A percentile compares a stretch with the other conserved stretches of the same genome.
Conservation (phyloP, 2,329 filamentous ascomycete genomes). For the Fusarium nanum region DNA sequence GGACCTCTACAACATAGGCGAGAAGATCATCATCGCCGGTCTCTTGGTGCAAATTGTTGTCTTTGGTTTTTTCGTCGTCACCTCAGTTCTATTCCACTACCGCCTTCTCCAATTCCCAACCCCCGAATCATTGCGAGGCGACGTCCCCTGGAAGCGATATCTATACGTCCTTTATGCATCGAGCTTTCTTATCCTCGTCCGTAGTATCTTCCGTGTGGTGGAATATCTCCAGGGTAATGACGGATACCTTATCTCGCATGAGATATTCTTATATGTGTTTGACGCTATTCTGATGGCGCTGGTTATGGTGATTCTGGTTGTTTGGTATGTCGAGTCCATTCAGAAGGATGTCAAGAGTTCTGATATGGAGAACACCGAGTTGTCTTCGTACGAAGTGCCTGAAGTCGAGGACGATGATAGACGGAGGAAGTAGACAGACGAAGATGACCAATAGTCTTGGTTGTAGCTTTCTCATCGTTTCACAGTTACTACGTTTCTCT, state of each 20-base stretch:
- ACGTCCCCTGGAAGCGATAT: slow-evolving; percentile 3
- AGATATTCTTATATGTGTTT: slow-evolving; percentile 11
- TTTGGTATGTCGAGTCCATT: slow-evolving; percentile 14
- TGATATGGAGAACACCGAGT: background rate
- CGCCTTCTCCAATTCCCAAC: background rate
- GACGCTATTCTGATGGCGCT: slow-evolving; percentile 15
- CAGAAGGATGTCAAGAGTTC: background rate
- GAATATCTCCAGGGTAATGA: slow-evolving; percentile 9
- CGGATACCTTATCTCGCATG: slow-evolving; percentile 13
- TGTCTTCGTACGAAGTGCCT: background rate
- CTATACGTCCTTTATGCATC: slow-evolving; percentile 16
- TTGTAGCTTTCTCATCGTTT: too few relatives aligned
- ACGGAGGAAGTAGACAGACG: background rate
- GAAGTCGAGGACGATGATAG: background rate
- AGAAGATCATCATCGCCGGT: slow-evolving; percentile 16
- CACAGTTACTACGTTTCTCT: too few relatives aligned
- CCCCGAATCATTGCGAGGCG: background rate
- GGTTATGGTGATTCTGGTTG: slow-evolving; percentile 2
- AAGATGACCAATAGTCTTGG: too few relatives aligned
- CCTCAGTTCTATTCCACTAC: slow-evolving; percentile 8
- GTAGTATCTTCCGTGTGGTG: slow-evolving; percentile 16
- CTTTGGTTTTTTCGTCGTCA: slow-evolving; percentile 18
- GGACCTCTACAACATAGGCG: slow-evolving; percentile 2
- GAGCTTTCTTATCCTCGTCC: slow-evolving; percentile 10
- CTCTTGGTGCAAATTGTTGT: slow-evolving; percentile 5